Evolutionary conservation across 306 rosid species (phyloP).

Genomic region (Acacia confusa): DNA sequence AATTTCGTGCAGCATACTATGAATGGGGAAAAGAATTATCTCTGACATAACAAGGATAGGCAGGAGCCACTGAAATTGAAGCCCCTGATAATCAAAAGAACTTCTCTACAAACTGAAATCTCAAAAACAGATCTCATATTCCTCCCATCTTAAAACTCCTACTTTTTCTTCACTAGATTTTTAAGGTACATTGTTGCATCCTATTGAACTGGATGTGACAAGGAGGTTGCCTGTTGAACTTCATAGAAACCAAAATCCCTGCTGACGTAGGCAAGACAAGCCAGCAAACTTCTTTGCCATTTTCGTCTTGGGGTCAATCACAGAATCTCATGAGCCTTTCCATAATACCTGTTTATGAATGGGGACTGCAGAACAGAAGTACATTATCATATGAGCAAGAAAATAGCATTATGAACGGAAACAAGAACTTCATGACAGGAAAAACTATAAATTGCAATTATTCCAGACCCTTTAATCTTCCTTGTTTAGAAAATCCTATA

Average conservation of each 20-base stretch:
- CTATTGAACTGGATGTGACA: constrained; percentile 9
- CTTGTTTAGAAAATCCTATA: neutral
- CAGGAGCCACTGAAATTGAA: constrained; percentile 13
- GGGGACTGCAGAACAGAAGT: constrained; percentile 49
- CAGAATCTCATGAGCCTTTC: constrained; percentile 72
- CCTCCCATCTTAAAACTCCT: constrained; percentile 21
- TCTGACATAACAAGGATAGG: neutral
- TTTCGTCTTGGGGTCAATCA: constrained; percentile 28
- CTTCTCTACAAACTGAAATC: constrained; percentile 15
- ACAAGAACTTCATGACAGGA: neutral
- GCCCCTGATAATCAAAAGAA: neutral
- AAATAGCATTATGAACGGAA: neutral
- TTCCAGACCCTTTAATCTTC: neutral
- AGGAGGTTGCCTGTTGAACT: constrained; percentile 34
- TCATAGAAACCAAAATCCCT: neutral
- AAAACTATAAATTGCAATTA: neutral
- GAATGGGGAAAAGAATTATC: constrained; percentile 9
- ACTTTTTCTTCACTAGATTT: constrained; percentile 13
- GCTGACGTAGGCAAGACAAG: neutral
- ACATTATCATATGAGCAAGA: neutral
- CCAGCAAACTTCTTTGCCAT: constrained; percentile 12
- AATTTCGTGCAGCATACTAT: neutral
- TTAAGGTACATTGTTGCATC: constrained; percentile 36
- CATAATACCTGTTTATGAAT: constrained; percentile 76
- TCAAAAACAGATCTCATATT: constrained; percentile 16